Evolutionary conservation across 306 rosid species (phyloP), one percentile per base, ranked within the genome.

Genomic region (Pterocarpus santalinus): DNA sequence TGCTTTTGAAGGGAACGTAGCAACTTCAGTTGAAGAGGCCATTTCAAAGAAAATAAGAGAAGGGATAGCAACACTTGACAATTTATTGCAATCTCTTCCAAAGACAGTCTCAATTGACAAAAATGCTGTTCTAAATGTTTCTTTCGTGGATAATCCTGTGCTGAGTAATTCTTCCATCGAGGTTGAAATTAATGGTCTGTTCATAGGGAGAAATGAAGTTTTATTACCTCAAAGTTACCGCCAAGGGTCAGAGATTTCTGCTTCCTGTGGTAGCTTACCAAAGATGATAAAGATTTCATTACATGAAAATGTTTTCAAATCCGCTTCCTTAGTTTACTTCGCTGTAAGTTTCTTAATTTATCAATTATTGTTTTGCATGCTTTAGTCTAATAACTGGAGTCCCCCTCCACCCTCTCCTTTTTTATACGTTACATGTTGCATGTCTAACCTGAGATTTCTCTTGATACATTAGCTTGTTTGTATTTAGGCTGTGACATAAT

Each of bases 281-380:
- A 89, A 86, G 82, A 95, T 95, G 99, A 78, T 91, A 65, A 83
- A 85, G 84, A 80, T 95, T 69, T 89, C 97, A 30, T 28, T 93
- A 46, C 95, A 93, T 72, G 97, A 93, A 88, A 78, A 79, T 61
- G 91, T 95, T 73, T 84, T 95, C 73, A 86, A 90, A 82, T 95
- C 97, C 0, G 89, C 85, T 55, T 90, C 94, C 56, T 79, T 55
- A 56, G 90, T 86, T 77, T 83, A 86, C 80, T 92, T 88, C 75
- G 66, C 80, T 44, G 97, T 93, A 86, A 87, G 97, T 87, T 89
- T 68, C 58, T 60, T 17, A 60, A 34, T 1, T 28, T 61, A 79
- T 49, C 28, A 22, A 22, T 22, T 22, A 22, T 22, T 22, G 28
- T 22, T 22, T 22, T 22, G 28, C 28, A 22, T 22, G 28, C 28